These are phyloP conservation scores for Pyrrhoderma noxium DNA, from an alignment of 1,284 basidiomycete species.

Conservation along the genomic window DNA sequence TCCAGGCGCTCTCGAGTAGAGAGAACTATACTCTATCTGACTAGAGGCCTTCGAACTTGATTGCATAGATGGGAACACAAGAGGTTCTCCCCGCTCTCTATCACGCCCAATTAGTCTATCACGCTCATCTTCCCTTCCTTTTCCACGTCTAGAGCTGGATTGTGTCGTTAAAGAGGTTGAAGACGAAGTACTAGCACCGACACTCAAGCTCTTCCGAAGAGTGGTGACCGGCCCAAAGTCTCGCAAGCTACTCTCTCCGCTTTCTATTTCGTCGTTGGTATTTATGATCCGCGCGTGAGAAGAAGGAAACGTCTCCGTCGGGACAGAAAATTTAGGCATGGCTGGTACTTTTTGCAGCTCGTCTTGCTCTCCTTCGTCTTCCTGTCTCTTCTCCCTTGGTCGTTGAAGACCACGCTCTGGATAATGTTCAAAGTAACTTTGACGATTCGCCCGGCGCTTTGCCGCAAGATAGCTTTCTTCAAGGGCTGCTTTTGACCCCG, in stretches of 20 bases:
- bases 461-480: constrained; percentile 11
- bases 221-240: constrained; percentile 7
- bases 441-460: constrained; percentile 13
- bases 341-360: background rate
- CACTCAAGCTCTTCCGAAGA: constrained; percentile 9
- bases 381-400: background rate
- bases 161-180: constrained; percentile 2
- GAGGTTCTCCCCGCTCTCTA: constrained; percentile 5
- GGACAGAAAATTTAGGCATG: constrained; percentile 3
- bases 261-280: background rate
- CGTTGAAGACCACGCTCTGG: constrained; percentile 13
- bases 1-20: background rate
- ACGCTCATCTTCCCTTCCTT: constrained; percentile 4
- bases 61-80: constrained; percentile 12
- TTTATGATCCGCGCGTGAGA: background rate
- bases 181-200: constrained; percentile 1
- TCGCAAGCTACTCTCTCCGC: background rate
- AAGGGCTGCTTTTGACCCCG: background rate
- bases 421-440: constrained; percentile 17
- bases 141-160: constrained; percentile 8
- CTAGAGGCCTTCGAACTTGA: background rate
- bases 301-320: background rate
- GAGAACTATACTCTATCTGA: background rate
- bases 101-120: background rate
- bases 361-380: background rate